Conservation (phyloP, 1,284 basidiomycete genomes). For the Melanopsichium pennsylvanicum region DNA sequence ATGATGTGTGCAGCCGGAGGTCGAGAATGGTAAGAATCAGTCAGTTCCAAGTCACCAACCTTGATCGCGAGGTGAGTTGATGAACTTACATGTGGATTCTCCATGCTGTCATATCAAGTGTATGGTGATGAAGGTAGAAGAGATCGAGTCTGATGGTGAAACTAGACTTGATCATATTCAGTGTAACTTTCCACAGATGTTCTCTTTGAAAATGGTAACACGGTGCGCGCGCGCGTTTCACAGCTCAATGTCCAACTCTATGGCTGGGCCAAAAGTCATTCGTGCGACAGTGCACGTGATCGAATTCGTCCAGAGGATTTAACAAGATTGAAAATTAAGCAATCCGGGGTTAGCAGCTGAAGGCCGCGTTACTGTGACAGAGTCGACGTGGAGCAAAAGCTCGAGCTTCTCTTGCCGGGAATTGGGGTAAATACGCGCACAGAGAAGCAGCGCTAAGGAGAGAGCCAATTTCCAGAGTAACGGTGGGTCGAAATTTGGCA, state of each 20-base stretch:
- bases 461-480: too few relatives aligned
- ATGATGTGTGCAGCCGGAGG: too few relatives aligned
- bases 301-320: neutral
- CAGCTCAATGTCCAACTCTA: conserved; percentile 9
- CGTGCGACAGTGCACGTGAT: conserved; percentile 34
- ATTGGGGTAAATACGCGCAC: too few relatives aligned
- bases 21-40: too few relatives aligned
- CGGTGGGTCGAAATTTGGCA: neutral
- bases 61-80: too few relatives aligned
- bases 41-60: too few relatives aligned
- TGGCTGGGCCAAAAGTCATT: neutral
- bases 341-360: too few relatives aligned
- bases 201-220: too few relatives aligned
- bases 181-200: conserved; percentile 16
- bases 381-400: conserved; percentile 37
- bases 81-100: conserved; percentile 35
- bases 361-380: conserved; percentile 24
- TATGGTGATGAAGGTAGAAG: conserved; percentile 7
- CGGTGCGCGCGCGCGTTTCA: conserved; percentile 30
- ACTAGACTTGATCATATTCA: neutral
- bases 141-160: neutral
- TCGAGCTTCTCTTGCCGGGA: too few relatives aligned
- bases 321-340: conserved; percentile 1
- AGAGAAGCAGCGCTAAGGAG: neutral
- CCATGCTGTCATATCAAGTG: conserved; percentile 6